phyloP scores from a whole-genome alignment of 805 yeast species.

The Yarrowia sp. region DNA sequence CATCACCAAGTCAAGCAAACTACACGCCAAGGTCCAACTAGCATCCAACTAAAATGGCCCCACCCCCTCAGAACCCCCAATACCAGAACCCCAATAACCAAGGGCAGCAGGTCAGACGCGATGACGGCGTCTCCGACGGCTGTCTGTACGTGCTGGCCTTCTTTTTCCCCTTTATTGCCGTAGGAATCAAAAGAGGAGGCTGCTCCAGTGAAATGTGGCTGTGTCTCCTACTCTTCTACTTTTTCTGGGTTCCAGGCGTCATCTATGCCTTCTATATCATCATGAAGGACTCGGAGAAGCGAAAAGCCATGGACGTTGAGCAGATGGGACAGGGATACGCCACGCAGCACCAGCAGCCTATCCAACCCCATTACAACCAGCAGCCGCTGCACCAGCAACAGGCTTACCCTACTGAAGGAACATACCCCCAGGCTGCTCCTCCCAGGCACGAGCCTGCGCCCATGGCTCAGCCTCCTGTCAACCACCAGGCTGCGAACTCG shows the following conservation, averaged over 20 bases:
- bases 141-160: conserved; percentile 15
- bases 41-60: neutral
- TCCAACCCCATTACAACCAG: neutral
- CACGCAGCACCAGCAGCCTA: neutral
- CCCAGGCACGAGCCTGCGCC: conserved; percentile 24
- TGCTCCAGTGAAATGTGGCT: conserved; percentile 23
- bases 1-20: neutral
- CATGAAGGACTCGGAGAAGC: neutral
- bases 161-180: conserved; percentile 4
- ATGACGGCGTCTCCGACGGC: neutral
- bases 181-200: conserved; percentile 4
- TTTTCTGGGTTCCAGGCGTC: conserved; percentile 6
- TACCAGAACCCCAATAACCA: neutral
- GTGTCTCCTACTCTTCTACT: neutral
- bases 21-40: neutral
- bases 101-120: neutral
- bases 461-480: conserved; percentile 7
- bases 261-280: conserved; percentile 21
- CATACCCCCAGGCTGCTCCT: neutral
- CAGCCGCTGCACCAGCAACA: conserved; percentile 23
- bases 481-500: neutral
- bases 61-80: neutral
- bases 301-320: conserved; percentile 1
- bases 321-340: conserved; percentile 18
- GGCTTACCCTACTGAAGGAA: conserved; percentile 6